Base-by-base conservation (phyloP, 164 flowering plant genomes). In the Hamamelis virginiana region DNA sequence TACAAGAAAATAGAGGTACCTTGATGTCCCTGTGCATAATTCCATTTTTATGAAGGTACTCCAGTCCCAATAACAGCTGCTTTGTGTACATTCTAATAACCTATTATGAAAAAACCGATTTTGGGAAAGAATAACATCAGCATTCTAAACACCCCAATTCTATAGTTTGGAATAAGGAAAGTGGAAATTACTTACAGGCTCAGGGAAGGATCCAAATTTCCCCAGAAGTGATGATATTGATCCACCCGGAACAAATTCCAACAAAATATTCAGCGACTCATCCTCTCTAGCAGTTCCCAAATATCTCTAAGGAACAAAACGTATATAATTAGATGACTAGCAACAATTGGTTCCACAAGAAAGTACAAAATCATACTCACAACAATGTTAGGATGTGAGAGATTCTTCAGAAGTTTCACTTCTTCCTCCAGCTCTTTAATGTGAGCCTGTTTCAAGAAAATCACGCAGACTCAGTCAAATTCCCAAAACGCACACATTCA, bases 161-260 rank as follows among this genome's bases (percentile, higher is more conserved):
- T 6, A 45, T 38, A 65, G n/a, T 44, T 56, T 23, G n/a, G 41
- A n/a, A n/a, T n/a, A n/a, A n/a, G n/a, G 56, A 56, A 46, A 57
- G 8, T 12, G 25, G 8, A 23, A 64, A 45, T 14, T 21, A 84
- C 97, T 88, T 82, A 92, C 99, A 52, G 97, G 77, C 73, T 92
- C 99, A 14, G 97, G 97, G 69, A 95, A 95, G 46, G 99, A 80
- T 47, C 97, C 99, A 75, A 95, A 91, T 67, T 95, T 95, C 57
- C 93, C 97, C 71, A 95, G 76, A 62, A 95, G 93, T 33, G 99
- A 95, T 11, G 96, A 85, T 43, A 95, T 95, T 28, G 97, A 92
- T 72, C 99, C 99, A 67, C 99, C 99, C 8, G 99, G 93, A 65
- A 95, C 97, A 81, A 95, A 92, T 71, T 95, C 99, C 71, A 95